Evolutionary conservation across 805 yeast species (phyloP).

Genomic region (Schizosaccharomyces osmophilus): DNA sequence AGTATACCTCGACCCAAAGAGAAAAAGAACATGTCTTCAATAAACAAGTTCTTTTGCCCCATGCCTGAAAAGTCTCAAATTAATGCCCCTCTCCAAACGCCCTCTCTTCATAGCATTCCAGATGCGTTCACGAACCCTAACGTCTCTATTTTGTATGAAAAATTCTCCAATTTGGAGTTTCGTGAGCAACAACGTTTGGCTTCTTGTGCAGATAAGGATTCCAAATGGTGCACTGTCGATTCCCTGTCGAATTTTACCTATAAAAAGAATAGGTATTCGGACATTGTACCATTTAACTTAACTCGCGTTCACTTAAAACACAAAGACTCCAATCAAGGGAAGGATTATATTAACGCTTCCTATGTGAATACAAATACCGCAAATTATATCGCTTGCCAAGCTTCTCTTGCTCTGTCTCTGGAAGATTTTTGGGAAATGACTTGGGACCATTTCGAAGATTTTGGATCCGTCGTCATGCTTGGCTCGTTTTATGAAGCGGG

Average conservation of each 20-base stretch:
- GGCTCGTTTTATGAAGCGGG: conserved; percentile 66
- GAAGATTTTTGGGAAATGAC: conserved; percentile 70
- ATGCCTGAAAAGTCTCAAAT: background rate
- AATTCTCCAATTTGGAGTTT: background rate
- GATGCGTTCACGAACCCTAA: background rate
- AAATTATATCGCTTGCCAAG: conserved; percentile 75
- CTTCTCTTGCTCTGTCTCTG: conserved; percentile 58
- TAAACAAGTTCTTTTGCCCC: background rate
- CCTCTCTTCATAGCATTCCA: background rate
- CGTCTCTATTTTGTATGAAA: background rate
- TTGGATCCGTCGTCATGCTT: conserved; percentile 47
- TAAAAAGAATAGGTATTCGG: conserved; percentile 62
- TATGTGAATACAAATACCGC: conserved; percentile 22
- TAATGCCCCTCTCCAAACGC: background rate
- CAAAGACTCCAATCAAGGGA: conserved; percentile 4
- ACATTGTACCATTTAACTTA: conserved; percentile 69
- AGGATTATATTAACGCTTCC: conserved; percentile 69
- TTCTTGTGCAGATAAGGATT: background rate
- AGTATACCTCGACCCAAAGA: background rate
- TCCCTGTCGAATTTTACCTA: background rate
- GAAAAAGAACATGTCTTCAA: background rate
- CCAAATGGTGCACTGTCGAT: background rate
- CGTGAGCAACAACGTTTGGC: background rate
- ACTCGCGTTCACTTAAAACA: conserved; percentile 40
- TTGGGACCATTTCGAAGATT: conserved; percentile 26